Base-by-base conservation (phyloP, 768 basidiomycete species). In the Naganishia vaughanmartiniae region DNA sequence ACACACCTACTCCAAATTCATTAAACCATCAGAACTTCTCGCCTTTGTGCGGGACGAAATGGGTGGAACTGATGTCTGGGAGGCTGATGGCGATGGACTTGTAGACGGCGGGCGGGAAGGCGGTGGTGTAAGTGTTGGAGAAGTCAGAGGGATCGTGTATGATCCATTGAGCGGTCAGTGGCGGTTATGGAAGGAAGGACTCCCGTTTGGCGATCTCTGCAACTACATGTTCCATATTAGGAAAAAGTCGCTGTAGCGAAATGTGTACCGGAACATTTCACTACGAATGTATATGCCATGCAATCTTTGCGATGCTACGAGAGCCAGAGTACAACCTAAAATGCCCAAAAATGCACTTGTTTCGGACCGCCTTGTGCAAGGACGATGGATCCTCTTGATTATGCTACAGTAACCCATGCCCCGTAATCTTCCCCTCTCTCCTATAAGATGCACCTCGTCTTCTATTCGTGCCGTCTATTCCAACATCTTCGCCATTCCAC, bases 1-100 rank as follows among this genome's bases (percentile, higher is more conserved):
- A 12, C 96, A 99, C 81, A 92, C 92, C 0, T 89, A 91, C 79
- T 85, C 87, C 53, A 98, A 99, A 81, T 99, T 86, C 80, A 83
- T 99, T 77, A 90, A 90, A 72, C 91, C 95, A 4, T 84, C 84
- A 0, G 96, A 99, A 77, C 86, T 99, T 14, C 83, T 90, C 46
- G 85, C 84, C 15, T 97, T 92, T 83, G 95, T 99, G 82, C 85
- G 86, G 58, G 82, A 83, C 28, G 87, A 89, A 70, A 76, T 80
- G 77, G 78, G 78, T 4, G 80, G 80, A 9, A 66, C 71, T 34
- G 65, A 71, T 6, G 72, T 74, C 9, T 81, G 80, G 80, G 71
- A 76, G 54, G 46, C 36, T n/a, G 75, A 78, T 42, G 73, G 74
- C 0, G 73, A 77, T 58, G 71, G 67, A 21, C 48, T 72, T n/a